Evolutionary conservation across 2,329 filamentous ascomycete genomes (phyloP).

Genomic region (Claviceps digitariae): DNA sequence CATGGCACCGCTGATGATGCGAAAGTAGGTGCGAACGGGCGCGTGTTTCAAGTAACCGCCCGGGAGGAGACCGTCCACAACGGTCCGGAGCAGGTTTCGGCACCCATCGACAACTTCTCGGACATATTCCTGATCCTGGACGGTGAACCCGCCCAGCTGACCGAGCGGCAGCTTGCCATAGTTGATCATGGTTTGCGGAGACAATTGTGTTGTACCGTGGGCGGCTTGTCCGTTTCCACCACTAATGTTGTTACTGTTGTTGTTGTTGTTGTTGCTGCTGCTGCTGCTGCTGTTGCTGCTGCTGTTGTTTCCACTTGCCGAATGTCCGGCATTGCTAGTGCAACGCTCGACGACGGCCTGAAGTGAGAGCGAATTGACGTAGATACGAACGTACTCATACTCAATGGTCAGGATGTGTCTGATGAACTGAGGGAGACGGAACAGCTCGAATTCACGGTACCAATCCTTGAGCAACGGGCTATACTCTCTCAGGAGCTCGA

Average conservation of each 20-base stretch:
- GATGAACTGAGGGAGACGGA: constrained; percentile 51
- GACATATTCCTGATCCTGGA: constrained; percentile 58
- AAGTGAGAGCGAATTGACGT: constrained; percentile 84
- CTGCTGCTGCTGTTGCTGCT: neutral
- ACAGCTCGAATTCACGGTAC: constrained; percentile 70
- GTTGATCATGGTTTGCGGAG: constrained; percentile 51
- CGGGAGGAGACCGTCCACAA: constrained; percentile 63
- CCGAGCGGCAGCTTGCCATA: constrained; percentile 51
- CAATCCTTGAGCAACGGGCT: constrained; percentile 66
- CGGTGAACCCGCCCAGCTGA: constrained; percentile 48
- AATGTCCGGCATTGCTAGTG: constrained; percentile 54
- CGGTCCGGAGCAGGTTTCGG: constrained; percentile 60
- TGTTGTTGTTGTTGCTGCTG: neutral
- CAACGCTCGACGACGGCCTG: constrained; percentile 92
- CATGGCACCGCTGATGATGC: constrained; percentile 75
- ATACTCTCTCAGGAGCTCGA: constrained; percentile 66
- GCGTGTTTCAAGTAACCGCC: constrained; percentile 69
- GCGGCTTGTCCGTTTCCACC: constrained; percentile 16
- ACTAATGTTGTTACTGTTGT: neutral
- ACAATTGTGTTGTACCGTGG: constrained; percentile 25
- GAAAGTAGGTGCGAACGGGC: constrained; percentile 73
- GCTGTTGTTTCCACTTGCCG: constrained; percentile 19
- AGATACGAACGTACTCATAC: constrained; percentile 89
- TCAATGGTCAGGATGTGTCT: constrained; percentile 79
- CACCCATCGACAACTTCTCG: constrained; percentile 66